A percentile compares a stretch with the other conserved stretches of the same genome.
phyloP scores from a whole-genome alignment of 148 eudicot genomes.

The Rhododendron ovatum region DNA sequence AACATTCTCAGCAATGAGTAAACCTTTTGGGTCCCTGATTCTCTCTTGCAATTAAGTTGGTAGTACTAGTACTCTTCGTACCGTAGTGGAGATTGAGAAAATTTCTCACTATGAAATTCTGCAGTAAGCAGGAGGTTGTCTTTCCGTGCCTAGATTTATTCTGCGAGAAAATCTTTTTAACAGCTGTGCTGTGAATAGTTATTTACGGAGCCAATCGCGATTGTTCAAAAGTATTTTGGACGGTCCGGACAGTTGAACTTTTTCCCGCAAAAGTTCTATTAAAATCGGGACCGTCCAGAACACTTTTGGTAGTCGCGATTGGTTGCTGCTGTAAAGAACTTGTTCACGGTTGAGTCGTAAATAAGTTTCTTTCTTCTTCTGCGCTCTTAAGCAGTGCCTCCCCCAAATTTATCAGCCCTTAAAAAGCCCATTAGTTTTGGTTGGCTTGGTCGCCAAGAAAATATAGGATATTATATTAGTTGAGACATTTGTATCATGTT shows the following conservation, averaged over 20 bases:
- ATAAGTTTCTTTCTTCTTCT: neutral
- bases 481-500: neutral
- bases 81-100: neutral
- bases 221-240: too few relatives aligned
- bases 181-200: too few relatives aligned
- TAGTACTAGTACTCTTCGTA: neutral
- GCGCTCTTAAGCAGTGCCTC: neutral
- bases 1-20: neutral
- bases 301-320: too few relatives aligned
- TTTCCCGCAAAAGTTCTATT: too few relatives aligned
- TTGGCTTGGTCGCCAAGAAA: neutral
- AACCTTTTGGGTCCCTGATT: neutral
- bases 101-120: neutral
- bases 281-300: too few relatives aligned
- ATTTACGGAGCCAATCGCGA: too few relatives aligned
- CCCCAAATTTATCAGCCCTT: neutral
- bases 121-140: neutral
- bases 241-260: accelerated
- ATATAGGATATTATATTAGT: neutral
- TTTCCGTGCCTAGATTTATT: neutral
- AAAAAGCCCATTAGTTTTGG: neutral
- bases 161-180: too few relatives aligned
- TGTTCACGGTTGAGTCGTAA: too few relatives aligned
- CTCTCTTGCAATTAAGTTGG: neutral
- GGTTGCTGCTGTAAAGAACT: too few relatives aligned